Conservation (phyloP, 192 early-diverging fungal species). For the Entophlyctis luteolus region DNA sequence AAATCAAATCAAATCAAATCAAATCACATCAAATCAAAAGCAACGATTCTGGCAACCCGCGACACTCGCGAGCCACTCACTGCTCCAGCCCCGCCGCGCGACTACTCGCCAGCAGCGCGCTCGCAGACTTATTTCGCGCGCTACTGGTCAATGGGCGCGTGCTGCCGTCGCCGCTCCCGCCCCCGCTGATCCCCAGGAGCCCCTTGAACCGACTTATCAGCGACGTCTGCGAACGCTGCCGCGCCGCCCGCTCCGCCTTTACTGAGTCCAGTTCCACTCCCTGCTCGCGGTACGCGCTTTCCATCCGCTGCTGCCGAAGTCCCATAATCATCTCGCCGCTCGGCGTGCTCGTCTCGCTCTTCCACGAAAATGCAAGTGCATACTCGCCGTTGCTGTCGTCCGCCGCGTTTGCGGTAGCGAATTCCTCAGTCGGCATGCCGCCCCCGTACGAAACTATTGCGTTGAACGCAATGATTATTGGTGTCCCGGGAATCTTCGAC, state of each 20-base stretch:
- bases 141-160: too few relatives aligned
- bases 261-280: constrained; percentile 22
- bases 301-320: constrained; percentile 23
- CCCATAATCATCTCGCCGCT: constrained; percentile 23
- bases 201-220: constrained; percentile 16
- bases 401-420: background rate
- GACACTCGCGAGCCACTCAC: too few relatives aligned
- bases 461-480: constrained; percentile 30
- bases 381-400: background rate
- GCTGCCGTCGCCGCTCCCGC: too few relatives aligned
- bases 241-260: constrained; percentile 24
- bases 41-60: too few relatives aligned
- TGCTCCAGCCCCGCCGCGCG: too few relatives aligned
- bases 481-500: constrained; percentile 33
- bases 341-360: constrained; percentile 23
- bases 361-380: constrained; percentile 29
- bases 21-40: too few relatives aligned
- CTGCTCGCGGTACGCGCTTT: constrained; percentile 23
- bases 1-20: too few relatives aligned
- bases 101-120: too few relatives aligned
- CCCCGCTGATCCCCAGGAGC: too few relatives aligned
- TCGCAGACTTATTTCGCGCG: too few relatives aligned
- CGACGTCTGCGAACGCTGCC: constrained; percentile 7
- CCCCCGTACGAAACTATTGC: constrained; percentile 26
- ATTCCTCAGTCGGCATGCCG: too few relatives aligned